phyloP scores from a whole-genome alignment of 768 basidiomycete species.

The Hemileccinum impolitum region DNA sequence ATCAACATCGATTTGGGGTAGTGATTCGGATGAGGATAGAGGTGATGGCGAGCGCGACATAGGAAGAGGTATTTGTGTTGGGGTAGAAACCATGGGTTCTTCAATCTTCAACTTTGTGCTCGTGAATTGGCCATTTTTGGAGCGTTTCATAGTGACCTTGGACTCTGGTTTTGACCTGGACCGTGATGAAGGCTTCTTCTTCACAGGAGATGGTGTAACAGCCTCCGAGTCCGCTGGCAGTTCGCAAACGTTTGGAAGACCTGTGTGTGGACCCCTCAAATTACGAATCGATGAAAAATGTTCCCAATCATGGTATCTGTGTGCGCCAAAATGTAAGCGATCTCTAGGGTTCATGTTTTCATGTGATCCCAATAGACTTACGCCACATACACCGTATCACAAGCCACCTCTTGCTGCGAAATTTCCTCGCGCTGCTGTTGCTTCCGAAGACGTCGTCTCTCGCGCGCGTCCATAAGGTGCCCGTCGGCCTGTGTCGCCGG shows the following conservation, averaged over 20 bases:
- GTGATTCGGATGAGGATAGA: conserved; percentile 25
- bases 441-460: conserved; percentile 42
- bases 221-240: conserved; percentile 31
- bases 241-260: conserved; percentile 65
- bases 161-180: conserved; percentile 25
- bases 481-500: conserved; percentile 24
- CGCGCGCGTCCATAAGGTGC: conserved; percentile 35
- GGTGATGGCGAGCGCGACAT: conserved; percentile 38
- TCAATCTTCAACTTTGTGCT: conserved; percentile 21
- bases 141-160: conserved; percentile 14
- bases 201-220: conserved; percentile 29
- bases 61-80: conserved; percentile 36
- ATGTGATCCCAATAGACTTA: conserved; percentile 42
- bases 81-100: conserved; percentile 21
- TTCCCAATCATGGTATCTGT: conserved; percentile 90
- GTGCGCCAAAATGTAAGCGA: conserved; percentile 9
- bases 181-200: conserved; percentile 33
- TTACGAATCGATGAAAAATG: conserved; percentile 94
- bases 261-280: conserved; percentile 76
- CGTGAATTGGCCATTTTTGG: conserved; percentile 24
- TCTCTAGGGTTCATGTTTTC: not conserved
- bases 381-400: conserved; percentile 76
- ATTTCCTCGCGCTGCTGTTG: conserved; percentile 31
- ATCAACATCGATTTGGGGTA: conserved; percentile 25
- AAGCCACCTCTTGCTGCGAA: conserved; percentile 17